Percentiles rank a stretch among this genome's conserved stretches.
phyloP scores from a whole-genome alignment of 2,329 filamentous ascomycete species.

The Diaporthe capsici region DNA sequence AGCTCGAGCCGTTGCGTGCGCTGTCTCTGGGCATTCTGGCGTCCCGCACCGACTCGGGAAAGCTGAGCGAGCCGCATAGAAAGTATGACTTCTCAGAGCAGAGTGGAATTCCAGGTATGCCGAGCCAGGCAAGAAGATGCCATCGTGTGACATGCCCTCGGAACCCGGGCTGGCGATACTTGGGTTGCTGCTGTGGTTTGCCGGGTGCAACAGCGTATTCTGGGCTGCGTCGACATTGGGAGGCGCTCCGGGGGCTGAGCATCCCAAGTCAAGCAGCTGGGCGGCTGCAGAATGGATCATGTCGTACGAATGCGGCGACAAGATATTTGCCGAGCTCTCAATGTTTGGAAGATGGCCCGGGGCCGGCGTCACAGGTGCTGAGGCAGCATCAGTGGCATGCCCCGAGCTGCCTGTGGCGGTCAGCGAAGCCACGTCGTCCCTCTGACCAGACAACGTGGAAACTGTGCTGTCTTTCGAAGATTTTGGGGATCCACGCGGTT shows the following conservation, averaged over 20 bases:
- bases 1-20: background rate
- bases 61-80: constrained; percentile 20
- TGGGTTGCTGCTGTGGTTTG: constrained; percentile 2
- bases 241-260: constrained; percentile 12
- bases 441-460: constrained; percentile 6
- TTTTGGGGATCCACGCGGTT: constrained; percentile 12
- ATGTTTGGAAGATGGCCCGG: background rate
- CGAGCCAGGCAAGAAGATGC: constrained; percentile 24
- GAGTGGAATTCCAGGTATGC: constrained; percentile 25
- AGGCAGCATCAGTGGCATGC: constrained; percentile 4
- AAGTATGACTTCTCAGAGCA: constrained; percentile 18
- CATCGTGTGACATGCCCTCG: constrained; percentile 26
- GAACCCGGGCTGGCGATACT: constrained; percentile 26
- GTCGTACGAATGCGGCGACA: constrained; percentile 23
- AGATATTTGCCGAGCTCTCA: background rate
- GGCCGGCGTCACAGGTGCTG: constrained; percentile 13
- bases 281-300: constrained; percentile 24
- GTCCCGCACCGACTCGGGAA: constrained; percentile 14
- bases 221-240: background rate
- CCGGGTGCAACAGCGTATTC: constrained; percentile 4
- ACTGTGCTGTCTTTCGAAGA: constrained; percentile 9
- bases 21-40: constrained; percentile 8
- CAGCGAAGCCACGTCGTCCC: constrained; percentile 17
- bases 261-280: constrained; percentile 18
- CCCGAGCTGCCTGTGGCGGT: constrained; percentile 5